Evolutionary conservation across 306 rosid species (phyloP).

Genomic region (Carpinus viminea): DNA sequence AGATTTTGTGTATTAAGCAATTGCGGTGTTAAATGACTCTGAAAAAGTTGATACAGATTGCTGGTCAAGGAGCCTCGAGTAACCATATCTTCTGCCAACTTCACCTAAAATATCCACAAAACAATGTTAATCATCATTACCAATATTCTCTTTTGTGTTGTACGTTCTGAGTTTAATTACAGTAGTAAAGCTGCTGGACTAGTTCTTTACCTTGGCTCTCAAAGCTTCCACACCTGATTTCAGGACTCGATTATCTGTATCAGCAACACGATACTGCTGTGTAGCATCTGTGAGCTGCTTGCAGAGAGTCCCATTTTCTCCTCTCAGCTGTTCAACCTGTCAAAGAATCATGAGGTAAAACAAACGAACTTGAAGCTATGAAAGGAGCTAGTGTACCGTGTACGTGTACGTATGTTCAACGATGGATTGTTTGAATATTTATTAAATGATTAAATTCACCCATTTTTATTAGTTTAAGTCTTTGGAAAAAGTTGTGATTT

Average conservation of each 20-base stretch:
- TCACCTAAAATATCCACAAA: slow-evolving; percentile 51
- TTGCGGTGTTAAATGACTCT: slow-evolving; percentile 51
- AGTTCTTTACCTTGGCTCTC: slow-evolving; percentile 76
- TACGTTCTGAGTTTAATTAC: neutral
- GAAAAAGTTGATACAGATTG: slow-evolving; percentile 55
- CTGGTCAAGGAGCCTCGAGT: slow-evolving; percentile 63
- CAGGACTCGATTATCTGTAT: slow-evolving; percentile 71
- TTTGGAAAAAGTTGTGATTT: too few species aligned
- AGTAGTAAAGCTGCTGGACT: neutral
- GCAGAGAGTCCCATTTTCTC: slow-evolving; percentile 58
- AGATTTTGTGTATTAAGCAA: slow-evolving; percentile 35
- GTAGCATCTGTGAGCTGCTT: slow-evolving; percentile 59
- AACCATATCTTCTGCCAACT: slow-evolving; percentile 93
- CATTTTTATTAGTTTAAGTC: too few species aligned
- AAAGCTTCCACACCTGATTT: slow-evolving; percentile 87
- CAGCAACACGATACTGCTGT: slow-evolving; percentile 75
- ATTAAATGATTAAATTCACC: too few species aligned
- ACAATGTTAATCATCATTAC: too few species aligned
- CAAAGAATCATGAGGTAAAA: slow-evolving; percentile 1
- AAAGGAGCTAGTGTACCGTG: neutral
- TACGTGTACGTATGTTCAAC: too few species aligned
- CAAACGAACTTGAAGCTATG: neutral
- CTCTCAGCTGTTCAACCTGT: slow-evolving; percentile 69
- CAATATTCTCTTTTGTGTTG: neutral
- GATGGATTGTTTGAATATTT: too few species aligned